Evolutionary conservation across 768 basidiomycete species (phyloP), one percentile per base, ranked within the genome.

Genomic region (Pholiota molesta): DNA sequence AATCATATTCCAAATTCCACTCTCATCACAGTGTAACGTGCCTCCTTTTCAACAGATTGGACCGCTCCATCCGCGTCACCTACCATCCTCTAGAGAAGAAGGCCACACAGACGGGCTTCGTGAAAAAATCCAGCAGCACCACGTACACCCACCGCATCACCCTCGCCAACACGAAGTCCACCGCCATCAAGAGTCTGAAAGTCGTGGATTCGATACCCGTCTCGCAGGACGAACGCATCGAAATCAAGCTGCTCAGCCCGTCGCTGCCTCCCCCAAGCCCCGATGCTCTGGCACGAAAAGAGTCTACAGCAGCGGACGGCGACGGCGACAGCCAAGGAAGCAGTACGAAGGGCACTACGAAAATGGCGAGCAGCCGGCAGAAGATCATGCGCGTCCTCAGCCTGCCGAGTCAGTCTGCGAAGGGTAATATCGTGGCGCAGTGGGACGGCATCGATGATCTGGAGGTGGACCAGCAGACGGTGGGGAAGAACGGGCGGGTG

Each of bases 201-300:
- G 65, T 80, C 52, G 52, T 75, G 21, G 78, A 81, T 59, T 75
- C 73, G 55, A 66, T 79, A n/a, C 79, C 78, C 3, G 64, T 77
- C 6, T 79, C 79, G 5, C 71, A 78, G 51, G 70, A 70, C 39
- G 62, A 77, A 1, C 73, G 75, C 47, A 74, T 81, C 51, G 73
- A 73, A 13, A 37, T 58, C n/a, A 49, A 58, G 7, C 9, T 58
- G 29, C 16, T 58, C 28, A 21, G 23, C 19, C 57, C 57, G 2
- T 11, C 44, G 17, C 11, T 58, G n/a, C 57, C 45, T 37, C 29
- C 45, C 14, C 19, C 44, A 16, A 21, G 31, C 31, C 2, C 28
- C 19, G 29, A 33, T n/a, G 9, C 21, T 51, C 29, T 35, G 23
- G 7, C 4, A 8, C 31, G n/a, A n/a, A 26, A 51, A 19, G 45